These are phyloP conservation scores for Colletotrichum brevisporum DNA, from an alignment of 2,329 filamentous ascomycete species.

Conservation along the genomic window DNA sequence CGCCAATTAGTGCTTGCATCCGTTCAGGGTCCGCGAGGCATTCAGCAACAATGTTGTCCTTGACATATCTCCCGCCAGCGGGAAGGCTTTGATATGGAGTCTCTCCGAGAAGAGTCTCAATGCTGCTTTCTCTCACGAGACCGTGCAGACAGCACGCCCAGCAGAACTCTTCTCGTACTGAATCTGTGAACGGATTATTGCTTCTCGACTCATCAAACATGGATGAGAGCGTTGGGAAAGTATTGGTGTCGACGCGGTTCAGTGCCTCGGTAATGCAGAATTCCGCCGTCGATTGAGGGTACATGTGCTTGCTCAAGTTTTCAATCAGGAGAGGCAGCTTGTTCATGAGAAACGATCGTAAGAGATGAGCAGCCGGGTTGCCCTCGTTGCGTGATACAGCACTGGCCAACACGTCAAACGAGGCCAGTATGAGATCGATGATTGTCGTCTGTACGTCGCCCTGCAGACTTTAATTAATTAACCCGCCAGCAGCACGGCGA, in stretches of 20 bases:
- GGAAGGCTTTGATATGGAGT: slow-evolving; percentile 85
- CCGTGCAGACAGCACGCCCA: slow-evolving; percentile 92
- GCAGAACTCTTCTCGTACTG: slow-evolving; percentile 80
- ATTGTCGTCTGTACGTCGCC: slow-evolving; percentile 83
- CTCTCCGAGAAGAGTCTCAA: slow-evolving; percentile 86
- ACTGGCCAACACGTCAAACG: slow-evolving; percentile 92
- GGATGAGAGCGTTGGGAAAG: slow-evolving; percentile 74
- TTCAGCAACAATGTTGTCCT: slow-evolving; percentile 83
- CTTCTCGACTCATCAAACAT: slow-evolving; percentile 73
- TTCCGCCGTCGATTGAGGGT: slow-evolving; percentile 80
- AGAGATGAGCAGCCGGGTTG: slow-evolving; percentile 74
- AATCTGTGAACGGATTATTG: slow-evolving; percentile 70
- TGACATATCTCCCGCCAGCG: slow-evolving; percentile 79
- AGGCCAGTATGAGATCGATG: slow-evolving; percentile 86
- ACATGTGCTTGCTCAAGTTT: slow-evolving; percentile 74
- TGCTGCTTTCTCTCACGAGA: slow-evolving; percentile 82
- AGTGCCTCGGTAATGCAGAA: slow-evolving; percentile 81
- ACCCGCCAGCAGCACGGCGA: background rate
- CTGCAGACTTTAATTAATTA: slow-evolving; percentile 53
- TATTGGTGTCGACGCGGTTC: slow-evolving; percentile 84
- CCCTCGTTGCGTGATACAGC: slow-evolving; percentile 79
- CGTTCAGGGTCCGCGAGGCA: slow-evolving; percentile 83
- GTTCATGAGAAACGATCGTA: slow-evolving; percentile 89
- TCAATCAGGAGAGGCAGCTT: slow-evolving; percentile 70
- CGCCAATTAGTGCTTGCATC: slow-evolving; percentile 81